Evolutionary conservation across 2,329 filamentous ascomycete genomes (phyloP), one percentile per base, ranked within the genome.

Genomic region (Fusarium newnesense): DNA sequence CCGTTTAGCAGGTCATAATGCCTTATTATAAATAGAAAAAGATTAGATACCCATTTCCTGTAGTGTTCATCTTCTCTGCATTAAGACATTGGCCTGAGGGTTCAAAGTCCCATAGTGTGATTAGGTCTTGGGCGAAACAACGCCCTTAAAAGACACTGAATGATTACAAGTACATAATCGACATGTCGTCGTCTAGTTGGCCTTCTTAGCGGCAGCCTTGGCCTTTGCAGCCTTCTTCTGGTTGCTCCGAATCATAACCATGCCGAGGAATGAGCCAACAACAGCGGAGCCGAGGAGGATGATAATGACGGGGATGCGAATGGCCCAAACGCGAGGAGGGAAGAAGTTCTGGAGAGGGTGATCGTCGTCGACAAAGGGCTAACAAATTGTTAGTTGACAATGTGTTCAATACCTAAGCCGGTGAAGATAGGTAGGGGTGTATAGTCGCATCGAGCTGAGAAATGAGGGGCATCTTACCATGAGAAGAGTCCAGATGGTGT

Each of bases 221-320:
- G 93, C 93, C 89, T 98, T 99, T 76, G 94, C 92, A 7, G 94
- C 94, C 90, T 96, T 98, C 91, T 98, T 98, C 83, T 93, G 89
- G 88, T 98, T 98, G 88, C 96, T 98, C 83, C 94, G 91, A 85
- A 99, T 98, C 96, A 99, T 99, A 80, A 99, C 96, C 81, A 97
- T 92, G 79, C 93, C 93, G 76, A 99, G 88, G 87, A 99, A 99
- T 69, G 94, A 97, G 73, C 96, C 96, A 70, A 99, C 96, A 68
- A 99, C 95, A 67, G 96, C 95, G 69, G 92, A 95, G 74, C 93
- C 95, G 75, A 99, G 88, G 52, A 99, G 91, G 73, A 98, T 92
- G 76, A 99, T 91, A 82, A 99, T 97, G 78, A 99, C 96, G 77
- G 96, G 96, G 80, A 99, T 96, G 83, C 96, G 95, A 82, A 99